phyloP scores from a whole-genome alignment of 805 yeast genomes.

The Helenozyma rhizophorensis region DNA sequence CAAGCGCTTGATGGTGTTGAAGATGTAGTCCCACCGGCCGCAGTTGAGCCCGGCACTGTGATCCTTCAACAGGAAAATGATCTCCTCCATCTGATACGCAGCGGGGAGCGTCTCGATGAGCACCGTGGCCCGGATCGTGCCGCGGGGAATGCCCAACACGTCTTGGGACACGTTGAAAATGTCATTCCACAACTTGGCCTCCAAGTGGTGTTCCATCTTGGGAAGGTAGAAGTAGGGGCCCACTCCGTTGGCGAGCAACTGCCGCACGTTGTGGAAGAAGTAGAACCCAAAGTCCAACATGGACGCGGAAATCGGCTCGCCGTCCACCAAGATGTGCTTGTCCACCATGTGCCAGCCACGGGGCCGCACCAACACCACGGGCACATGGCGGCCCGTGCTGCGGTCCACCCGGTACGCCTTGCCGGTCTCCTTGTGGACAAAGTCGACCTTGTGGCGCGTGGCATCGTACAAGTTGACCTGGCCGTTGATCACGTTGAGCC shows the following conservation, averaged over 20 bases:
- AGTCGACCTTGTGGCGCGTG: slow-evolving; percentile 57
- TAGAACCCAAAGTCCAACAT: slow-evolving; percentile 75
- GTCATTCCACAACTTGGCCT: slow-evolving; percentile 81
- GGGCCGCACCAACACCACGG: slow-evolving; percentile 79
- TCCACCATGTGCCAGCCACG: slow-evolving; percentile 87
- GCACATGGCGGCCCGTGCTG: slow-evolving; percentile 54
- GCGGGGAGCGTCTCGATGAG: slow-evolving; percentile 82
- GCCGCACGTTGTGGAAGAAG: slow-evolving; percentile 70
- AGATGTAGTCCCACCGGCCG: slow-evolving; percentile 89
- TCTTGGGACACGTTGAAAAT: slow-evolving; percentile 75
- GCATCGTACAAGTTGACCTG: slow-evolving; percentile 78
- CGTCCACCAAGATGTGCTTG: slow-evolving; percentile 65
- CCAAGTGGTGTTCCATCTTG: slow-evolving; percentile 82
- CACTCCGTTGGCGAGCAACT: slow-evolving; percentile 56
- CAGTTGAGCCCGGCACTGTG: slow-evolving; percentile 81
- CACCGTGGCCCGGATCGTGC: slow-evolving; percentile 77
- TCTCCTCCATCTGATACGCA: slow-evolving; percentile 84
- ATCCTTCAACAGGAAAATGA: slow-evolving; percentile 67
- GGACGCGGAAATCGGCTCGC: slow-evolving; percentile 74
- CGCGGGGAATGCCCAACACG: slow-evolving; percentile 61
- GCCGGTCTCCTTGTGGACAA: slow-evolving; percentile 29
- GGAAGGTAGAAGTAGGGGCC: slow-evolving; percentile 84
- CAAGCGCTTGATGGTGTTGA: slow-evolving; percentile 71
- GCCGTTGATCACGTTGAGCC: slow-evolving; percentile 76
- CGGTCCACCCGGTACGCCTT: slow-evolving; percentile 42